phyloP scores from a whole-genome alignment of 805 yeast species.

The Candida lessepsii region DNA sequence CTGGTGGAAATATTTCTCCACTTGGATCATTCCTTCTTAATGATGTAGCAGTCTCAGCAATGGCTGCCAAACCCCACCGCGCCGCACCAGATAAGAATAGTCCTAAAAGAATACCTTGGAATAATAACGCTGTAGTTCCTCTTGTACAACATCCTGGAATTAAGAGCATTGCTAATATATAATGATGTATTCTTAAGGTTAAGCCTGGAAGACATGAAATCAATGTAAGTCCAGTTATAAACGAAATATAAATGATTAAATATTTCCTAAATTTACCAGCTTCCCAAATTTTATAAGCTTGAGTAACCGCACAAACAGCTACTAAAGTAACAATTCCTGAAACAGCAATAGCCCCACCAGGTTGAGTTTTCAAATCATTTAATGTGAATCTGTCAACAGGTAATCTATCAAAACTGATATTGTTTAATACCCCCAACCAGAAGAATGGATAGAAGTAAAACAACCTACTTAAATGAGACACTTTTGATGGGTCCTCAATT shows the following conservation, averaged over 20 bases:
- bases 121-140: conserved; percentile 65
- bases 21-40: conserved; percentile 74
- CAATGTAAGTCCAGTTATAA: conserved; percentile 43
- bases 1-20: conserved; percentile 53
- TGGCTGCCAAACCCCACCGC: conserved; percentile 91
- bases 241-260: conserved; percentile 49
- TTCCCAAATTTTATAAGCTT: conserved; percentile 78
- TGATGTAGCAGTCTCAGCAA: conserved; percentile 71
- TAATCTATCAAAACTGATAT: conserved; percentile 81
- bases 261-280: conserved; percentile 67
- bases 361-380: conserved; percentile 67
- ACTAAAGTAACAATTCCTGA: conserved; percentile 48
- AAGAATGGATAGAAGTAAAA: conserved; percentile 74
- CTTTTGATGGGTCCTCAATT: conserved; percentile 1
- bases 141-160: conserved; percentile 82
- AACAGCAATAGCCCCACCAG: conserved; percentile 74
- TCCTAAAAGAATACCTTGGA: conserved; percentile 85
- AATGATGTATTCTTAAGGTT: conserved; percentile 75
- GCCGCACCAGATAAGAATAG: conserved; percentile 80
- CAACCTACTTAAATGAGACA: conserved; percentile 43
- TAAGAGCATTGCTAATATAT: conserved; percentile 69
- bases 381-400: conserved; percentile 84
- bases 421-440: conserved; percentile 84
- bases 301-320: conserved; percentile 57
- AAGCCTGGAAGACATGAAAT: conserved; percentile 60